These are phyloP conservation scores for Calonectria hawksworthii DNA, from an alignment of 2,329 filamentous ascomycete genomes.

Conservation along the genomic window DNA sequence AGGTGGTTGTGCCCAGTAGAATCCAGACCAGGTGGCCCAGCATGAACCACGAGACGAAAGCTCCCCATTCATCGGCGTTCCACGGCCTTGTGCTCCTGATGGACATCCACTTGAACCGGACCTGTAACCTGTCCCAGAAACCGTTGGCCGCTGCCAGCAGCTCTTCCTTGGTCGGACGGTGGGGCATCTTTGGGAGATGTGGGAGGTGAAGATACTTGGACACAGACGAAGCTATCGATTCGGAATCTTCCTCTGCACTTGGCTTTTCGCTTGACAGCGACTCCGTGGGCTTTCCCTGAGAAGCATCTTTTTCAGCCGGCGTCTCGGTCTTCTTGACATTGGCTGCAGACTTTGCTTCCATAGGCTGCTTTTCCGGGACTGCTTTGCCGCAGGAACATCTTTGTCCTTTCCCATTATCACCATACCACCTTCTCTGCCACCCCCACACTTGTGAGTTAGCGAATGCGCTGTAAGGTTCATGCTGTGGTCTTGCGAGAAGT, in stretches of 20 bases:
- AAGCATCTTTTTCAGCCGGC: slow-evolving; percentile 26
- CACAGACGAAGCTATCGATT: slow-evolving; percentile 65
- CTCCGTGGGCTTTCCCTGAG: slow-evolving; percentile 29
- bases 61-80: slow-evolving; percentile 96
- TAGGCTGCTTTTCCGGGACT: slow-evolving; percentile 16
- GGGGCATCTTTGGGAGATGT: slow-evolving; percentile 77
- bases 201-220: slow-evolving; percentile 73
- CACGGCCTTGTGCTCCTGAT: slow-evolving; percentile 94
- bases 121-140: slow-evolving; percentile 90
- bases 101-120: slow-evolving; percentile 98
- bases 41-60: slow-evolving; percentile 94
- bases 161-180: slow-evolving; percentile 94
- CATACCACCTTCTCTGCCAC: slow-evolving; percentile 37
- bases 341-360: slow-evolving; percentile 26
- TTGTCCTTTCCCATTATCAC: slow-evolving; percentile 30
- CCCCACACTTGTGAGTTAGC: slow-evolving; percentile 12
- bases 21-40: slow-evolving; percentile 96
- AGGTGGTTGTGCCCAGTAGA: slow-evolving; percentile 96
- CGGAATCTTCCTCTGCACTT: slow-evolving; percentile 41
- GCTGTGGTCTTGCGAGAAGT: slow-evolving; percentile 13
- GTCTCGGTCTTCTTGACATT: slow-evolving; percentile 34
- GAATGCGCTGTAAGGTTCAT: neutral
- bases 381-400: slow-evolving; percentile 46
- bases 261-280: slow-evolving; percentile 20
- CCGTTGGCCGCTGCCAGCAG: slow-evolving; percentile 91